phyloP scores from a whole-genome alignment of 108 stramenopile genomes.

The Asterionellopsis glacialis region DNA sequence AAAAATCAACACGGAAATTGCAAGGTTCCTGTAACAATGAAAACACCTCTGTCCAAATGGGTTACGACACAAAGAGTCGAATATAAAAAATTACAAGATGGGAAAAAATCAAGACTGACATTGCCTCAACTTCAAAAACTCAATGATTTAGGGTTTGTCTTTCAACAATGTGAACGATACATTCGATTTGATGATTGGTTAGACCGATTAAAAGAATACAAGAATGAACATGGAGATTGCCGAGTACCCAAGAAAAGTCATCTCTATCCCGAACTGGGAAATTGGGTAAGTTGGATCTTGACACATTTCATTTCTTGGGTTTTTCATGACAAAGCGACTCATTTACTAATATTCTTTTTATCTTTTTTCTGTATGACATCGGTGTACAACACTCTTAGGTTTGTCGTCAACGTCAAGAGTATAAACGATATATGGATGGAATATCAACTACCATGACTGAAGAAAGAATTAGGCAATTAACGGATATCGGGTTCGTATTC shows the following conservation, averaged over 20 bases:
- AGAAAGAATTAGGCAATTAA: conserved; percentile 26
- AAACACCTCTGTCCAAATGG: not conserved
- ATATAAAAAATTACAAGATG: not conserved
- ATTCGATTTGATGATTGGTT: too few species aligned
- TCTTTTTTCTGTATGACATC: conserved; percentile 18
- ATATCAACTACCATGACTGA: conserved; percentile 20
- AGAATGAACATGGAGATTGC: too few species aligned
- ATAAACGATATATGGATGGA: too few species aligned
- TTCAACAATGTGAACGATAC: not conserved
- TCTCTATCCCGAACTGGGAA: too few species aligned
- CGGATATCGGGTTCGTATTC: conserved; percentile 31
- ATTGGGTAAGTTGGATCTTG: too few species aligned
- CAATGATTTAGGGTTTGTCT: not conserved
- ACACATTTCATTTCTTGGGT: conserved; percentile 3
- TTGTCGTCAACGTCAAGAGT: conserved; percentile 19
- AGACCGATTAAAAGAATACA: too few species aligned
- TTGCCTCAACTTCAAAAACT: not conserved
- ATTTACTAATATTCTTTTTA: conserved; percentile 25
- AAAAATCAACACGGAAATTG: conserved; percentile 31
- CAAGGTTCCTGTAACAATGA: conserved; percentile 15
- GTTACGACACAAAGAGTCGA: not conserved
- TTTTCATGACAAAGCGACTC: too few species aligned
- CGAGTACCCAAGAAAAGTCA: too few species aligned
- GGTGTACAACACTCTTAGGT: too few species aligned
- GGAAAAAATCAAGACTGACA: not conserved